Conservation (phyloP, 176 grass and related monocot genomes). For the Musa acuminata region DNA sequence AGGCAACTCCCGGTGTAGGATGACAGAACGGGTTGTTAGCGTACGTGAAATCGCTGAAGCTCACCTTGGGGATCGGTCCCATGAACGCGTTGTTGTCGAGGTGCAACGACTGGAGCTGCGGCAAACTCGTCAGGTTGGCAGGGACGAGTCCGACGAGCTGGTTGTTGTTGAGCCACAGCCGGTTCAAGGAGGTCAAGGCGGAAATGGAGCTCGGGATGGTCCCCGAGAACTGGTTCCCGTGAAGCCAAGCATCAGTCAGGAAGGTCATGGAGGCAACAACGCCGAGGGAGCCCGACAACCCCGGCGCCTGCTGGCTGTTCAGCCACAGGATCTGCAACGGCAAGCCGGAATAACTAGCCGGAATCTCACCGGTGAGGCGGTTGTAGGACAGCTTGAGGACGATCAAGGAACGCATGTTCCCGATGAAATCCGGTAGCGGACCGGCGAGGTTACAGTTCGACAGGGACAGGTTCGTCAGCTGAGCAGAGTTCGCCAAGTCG, state of each 20-base stretch:
- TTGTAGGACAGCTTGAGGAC: constrained; percentile 64
- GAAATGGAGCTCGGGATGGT: constrained; percentile 40
- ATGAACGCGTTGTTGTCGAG: constrained; percentile 68
- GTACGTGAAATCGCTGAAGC: constrained; percentile 34
- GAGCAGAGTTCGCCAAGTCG: constrained; percentile 25
- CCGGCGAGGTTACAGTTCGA: constrained; percentile 36
- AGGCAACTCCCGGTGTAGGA: constrained; percentile 25
- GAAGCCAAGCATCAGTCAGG: constrained; percentile 56
- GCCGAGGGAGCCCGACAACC: constrained; percentile 49
- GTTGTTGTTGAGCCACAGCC: constrained; percentile 58
- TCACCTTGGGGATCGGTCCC: constrained; percentile 47
- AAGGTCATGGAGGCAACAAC: constrained; percentile 34
- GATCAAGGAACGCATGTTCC: constrained; percentile 27
- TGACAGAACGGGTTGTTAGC: constrained; percentile 53
- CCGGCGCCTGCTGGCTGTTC: constrained; percentile 54
- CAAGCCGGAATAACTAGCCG: constrained; percentile 26
- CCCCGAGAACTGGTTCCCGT: constrained; percentile 66
- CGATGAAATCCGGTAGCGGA: constrained; percentile 41
- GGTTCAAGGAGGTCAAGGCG: constrained; percentile 20
- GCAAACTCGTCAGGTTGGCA: constrained; percentile 18
- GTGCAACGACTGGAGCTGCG: constrained; percentile 30
- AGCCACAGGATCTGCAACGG: constrained; percentile 54
- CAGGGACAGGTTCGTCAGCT: constrained; percentile 36
- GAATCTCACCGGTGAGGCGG: constrained; percentile 45
- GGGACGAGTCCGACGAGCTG: constrained; percentile 57